phyloP scores from a whole-genome alignment of 1,284 basidiomycete species.

The Rhodotorula sp. region DNA sequence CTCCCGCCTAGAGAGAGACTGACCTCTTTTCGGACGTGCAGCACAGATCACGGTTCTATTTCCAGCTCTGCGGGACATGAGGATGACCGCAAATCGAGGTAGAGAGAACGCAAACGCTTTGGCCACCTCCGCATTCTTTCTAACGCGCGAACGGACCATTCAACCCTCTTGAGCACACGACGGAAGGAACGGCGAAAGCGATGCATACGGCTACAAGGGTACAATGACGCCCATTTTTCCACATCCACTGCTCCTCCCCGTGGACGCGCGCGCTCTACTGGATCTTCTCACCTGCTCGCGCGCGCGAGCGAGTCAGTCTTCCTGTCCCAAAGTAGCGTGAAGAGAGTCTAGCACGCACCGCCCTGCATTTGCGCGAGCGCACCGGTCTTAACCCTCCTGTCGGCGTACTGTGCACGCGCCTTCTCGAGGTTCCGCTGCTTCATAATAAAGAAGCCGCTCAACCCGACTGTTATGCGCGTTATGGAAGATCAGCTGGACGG shows the following conservation, averaged over 20 bases:
- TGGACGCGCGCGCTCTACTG: neutral
- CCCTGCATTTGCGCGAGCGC: slow-evolving; percentile 15
- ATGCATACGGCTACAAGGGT: neutral
- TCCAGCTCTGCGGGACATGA: too few relatives aligned
- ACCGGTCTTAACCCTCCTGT: slow-evolving; percentile 14
- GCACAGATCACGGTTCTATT: too few relatives aligned
- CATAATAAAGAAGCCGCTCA: slow-evolving; percentile 31
- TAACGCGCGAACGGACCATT: too few relatives aligned
- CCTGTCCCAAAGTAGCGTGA: neutral
- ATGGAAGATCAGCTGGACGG: fast-evolving
- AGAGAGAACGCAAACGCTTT: too few relatives aligned
- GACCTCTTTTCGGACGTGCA: too few relatives aligned
- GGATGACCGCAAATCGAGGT: too few relatives aligned
- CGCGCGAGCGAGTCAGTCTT: too few relatives aligned
- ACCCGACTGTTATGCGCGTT: slow-evolving; percentile 13
- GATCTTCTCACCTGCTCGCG: slow-evolving; percentile 13
- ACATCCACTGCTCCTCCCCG: neutral
- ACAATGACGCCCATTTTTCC: neutral
- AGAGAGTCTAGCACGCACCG: slow-evolving; percentile 3
- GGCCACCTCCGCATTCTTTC: too few relatives aligned
- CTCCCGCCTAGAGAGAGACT: too few relatives aligned
- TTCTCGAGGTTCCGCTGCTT: slow-evolving; percentile 29
- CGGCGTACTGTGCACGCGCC: slow-evolving; percentile 15
- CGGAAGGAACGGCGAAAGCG: too few relatives aligned
- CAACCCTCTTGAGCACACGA: too few relatives aligned